phyloP scores from a whole-genome alignment of 768 basidiomycete genomes.

The Mycena rosella region DNA sequence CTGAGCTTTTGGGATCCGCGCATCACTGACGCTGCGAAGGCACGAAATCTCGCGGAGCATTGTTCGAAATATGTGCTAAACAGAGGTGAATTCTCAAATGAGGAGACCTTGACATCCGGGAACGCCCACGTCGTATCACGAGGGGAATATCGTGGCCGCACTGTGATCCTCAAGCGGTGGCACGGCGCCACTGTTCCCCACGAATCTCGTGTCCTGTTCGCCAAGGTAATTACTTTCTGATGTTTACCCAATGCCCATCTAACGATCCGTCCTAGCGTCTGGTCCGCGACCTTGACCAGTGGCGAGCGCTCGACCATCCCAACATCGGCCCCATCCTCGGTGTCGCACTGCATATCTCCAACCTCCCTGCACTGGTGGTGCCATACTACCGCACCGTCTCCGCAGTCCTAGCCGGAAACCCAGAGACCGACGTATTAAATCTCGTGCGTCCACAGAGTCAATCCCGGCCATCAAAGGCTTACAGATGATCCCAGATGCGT shows the following conservation, averaged over 20 bases:
- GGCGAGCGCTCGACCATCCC: conserved; percentile 29
- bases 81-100: neutral
- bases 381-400: conserved; percentile 15
- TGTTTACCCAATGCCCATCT: neutral
- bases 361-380: conserved; percentile 33
- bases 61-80: conserved; percentile 29
- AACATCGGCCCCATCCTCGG: conserved; percentile 32
- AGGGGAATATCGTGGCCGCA: conserved; percentile 14
- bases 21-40: conserved; percentile 2
- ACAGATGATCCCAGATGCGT: conserved; percentile 43
- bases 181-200: conserved; percentile 26
- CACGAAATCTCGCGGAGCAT: conserved; percentile 29
- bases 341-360: conserved; percentile 29
- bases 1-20: too few relatives aligned
- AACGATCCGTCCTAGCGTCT: conserved; percentile 23
- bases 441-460: conserved; percentile 3
- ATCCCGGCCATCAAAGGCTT: neutral
- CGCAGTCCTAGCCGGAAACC: neutral
- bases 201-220: conserved; percentile 16
- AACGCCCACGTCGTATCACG: conserved; percentile 25
- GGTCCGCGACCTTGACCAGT: conserved; percentile 26
- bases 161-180: conserved; percentile 32
- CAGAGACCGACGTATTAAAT: conserved; percentile 9
- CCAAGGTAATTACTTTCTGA: conserved; percentile 19
- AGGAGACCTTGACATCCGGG: conserved; percentile 11